A percentile compares a stretch with the other conserved stretches of the same genome.
These are phyloP conservation scores for Mentha longifolia DNA, from an alignment of 257 asterid genomes.

Conservation along the genomic window DNA sequence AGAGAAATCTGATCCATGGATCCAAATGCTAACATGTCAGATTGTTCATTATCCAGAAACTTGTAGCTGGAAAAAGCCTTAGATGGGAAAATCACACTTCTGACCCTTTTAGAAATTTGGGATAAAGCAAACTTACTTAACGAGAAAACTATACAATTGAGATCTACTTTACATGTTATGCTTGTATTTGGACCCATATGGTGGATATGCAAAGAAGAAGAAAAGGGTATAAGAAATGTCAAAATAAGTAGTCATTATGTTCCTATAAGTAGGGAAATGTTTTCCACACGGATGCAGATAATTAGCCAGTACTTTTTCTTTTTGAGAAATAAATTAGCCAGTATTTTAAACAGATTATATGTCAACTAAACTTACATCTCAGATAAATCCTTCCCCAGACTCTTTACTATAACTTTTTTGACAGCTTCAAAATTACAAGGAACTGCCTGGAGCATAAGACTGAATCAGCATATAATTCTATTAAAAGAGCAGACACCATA, in stretches of 20 bases:
- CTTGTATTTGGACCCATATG: not conserved
- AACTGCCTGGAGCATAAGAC: slow-evolving; percentile 64
- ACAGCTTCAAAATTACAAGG: slow-evolving; percentile 77
- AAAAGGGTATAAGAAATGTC: not conserved
- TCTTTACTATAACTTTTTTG: slow-evolving; percentile 60
- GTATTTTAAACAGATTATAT: slow-evolving; percentile 15
- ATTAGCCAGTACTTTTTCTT: not conserved
- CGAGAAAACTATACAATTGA: not conserved
- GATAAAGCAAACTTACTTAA: slow-evolving; percentile 4
- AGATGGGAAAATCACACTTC: not conserved
- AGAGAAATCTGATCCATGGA: slow-evolving; percentile 62
- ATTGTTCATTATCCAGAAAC: slow-evolving; percentile 25
- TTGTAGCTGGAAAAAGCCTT: not conserved
- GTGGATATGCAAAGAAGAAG: not conserved
- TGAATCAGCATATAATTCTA: slow-evolving; percentile 25
- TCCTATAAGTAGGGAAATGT: slow-evolving; percentile 3
- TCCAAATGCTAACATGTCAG: slow-evolving; percentile 33
- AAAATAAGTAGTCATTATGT: not conserved
- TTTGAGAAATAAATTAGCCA: not conserved
- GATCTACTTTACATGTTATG: slow-evolving; percentile 1
- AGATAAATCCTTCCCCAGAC: slow-evolving; percentile 67
- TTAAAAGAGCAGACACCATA: slow-evolving; percentile 19
- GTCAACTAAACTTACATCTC: slow-evolving; percentile 66
- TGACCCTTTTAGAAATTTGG: slow-evolving; percentile 1
- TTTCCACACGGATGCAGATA: slow-evolving; percentile 9